Base-by-base conservation (phyloP, 2,329 filamentous ascomycete species). In the Claviceps monticola region DNA sequence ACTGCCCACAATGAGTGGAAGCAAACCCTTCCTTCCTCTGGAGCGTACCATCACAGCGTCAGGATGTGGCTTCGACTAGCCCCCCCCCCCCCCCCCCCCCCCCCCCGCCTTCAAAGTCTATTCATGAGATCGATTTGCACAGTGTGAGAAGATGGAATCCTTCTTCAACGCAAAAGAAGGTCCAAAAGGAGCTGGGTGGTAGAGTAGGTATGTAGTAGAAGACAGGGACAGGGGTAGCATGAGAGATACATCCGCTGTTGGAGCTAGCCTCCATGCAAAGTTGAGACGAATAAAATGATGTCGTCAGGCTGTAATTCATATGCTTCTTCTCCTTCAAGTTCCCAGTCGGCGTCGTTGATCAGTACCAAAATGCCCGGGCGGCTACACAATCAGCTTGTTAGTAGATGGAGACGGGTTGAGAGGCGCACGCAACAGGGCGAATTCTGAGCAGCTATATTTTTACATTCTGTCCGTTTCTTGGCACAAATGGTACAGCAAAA, bases 331-430 rank as follows among this genome's bases (percentile, higher is more conserved):
- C 90, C 93, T 69, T 97, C 93, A 13, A 98, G 79, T 68, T 97
- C 93, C 93, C 93, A 98, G 67, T 98, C 93, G 26, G 89, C 88
- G 61, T 98, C 93, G 65, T 98, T 98, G 67, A 98, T 95, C 53
- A 98, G 76, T 29, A 96, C 91, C 44, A 98, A 79, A 66, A 98
- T 95, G 2, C 93, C 93, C 5, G 93, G 93, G 50, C 93, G 89
- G 55, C 91, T 97, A 59, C 55, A 48, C 37, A 43, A 29, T 8
- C 19, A 37, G 13, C 4, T 50, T 45, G 59, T 60, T 54, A 65
- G 64, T 58, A 48, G 51, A 46, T 48, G 5, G 7, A 19, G 47
- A n/a, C 26, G 13, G 17, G 36, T 48, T 48, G 11, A 16, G 14
- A 21, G 16, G n/a, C 29, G 29, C 29, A 37, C 29, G 29, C 29